Base-by-base conservation (phyloP, 2,329 filamentous ascomycete species). In the Aspergillus fumigatus region DNA sequence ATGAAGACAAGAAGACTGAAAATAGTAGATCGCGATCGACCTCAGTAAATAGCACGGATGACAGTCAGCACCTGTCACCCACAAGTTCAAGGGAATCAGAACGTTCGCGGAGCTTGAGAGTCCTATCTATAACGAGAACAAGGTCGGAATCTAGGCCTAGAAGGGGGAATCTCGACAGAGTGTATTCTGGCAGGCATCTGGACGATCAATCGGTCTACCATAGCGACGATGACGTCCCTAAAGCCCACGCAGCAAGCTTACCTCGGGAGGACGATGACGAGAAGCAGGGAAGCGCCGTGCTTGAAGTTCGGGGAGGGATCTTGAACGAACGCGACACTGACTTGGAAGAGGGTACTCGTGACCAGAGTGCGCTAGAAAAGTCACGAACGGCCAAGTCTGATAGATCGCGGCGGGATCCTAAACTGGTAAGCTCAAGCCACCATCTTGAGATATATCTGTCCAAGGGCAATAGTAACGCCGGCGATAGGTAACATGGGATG, bases 401-500 rank as follows among this genome's bases (percentile, higher is more conserved):
- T 9, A 52, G 53, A 19, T 63, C 65, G 48, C 57, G 51, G 11
- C 56, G 54, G n/a, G 63, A 69, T 40, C 48, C 61, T 3, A 68
- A 66, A 51, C 32, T 71, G 43, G 69, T 71, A 65, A 38, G 64
- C 51, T 14, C 43, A 19, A 23, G 14, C 8, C 19, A 14, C 7
- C 29, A 17, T 38, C n/a, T 17, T 25, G 8, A 8, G 26, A 10
- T 50, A 26, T 50, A 19, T 21, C 17, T 26, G 32, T 38, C 5
- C 2, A 6, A n/a, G 32, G 32, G 32, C 32, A 3, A 7, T 32
- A 32, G 10, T 8, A 51, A 50, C 50, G 43, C 55, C 55, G 50
- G 8, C 17, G 6, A 8, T 38, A 78, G 75, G 70, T 77, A 6
- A 71, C 64, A 9, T 80, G 84, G 83, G 73, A 80, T 38, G 82